These are phyloP conservation scores for Leucosporidium scottii DNA, from an alignment of 768 basidiomycete species.

Conservation along the genomic window DNA sequence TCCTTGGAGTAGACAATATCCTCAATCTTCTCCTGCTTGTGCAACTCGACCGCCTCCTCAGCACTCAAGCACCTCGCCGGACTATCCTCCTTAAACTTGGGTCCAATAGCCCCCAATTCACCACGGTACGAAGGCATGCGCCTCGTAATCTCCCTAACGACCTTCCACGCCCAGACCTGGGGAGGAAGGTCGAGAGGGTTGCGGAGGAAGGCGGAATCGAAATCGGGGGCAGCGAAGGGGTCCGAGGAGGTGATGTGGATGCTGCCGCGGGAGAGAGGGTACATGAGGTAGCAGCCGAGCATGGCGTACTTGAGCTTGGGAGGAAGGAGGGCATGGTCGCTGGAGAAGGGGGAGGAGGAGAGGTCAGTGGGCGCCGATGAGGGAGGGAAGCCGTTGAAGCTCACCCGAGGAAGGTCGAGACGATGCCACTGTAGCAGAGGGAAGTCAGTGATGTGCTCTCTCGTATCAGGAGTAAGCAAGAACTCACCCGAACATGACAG, in stretches of 20 bases:
- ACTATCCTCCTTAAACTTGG: slow-evolving; percentile 23
- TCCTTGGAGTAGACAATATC: slow-evolving; percentile 26
- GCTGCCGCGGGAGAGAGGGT: slow-evolving; percentile 27
- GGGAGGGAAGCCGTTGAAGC: too few relatives aligned
- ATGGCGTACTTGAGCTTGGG: slow-evolving; percentile 46
- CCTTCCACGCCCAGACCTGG: slow-evolving; percentile 6
- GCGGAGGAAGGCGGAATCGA: slow-evolving; percentile 25
- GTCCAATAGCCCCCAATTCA: slow-evolving; percentile 23
- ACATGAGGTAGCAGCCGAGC: slow-evolving; percentile 12
- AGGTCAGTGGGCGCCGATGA: too few relatives aligned
- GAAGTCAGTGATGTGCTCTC: neutral
- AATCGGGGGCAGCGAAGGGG: slow-evolving; percentile 22
- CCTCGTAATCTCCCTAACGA: slow-evolving; percentile 24
- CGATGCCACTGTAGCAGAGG: neutral
- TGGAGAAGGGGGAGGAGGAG: too few relatives aligned
- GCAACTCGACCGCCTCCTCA: too few relatives aligned
- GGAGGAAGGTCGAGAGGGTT: slow-evolving; percentile 28
- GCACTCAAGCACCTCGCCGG: slow-evolving; percentile 2
- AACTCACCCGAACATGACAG: slow-evolving; percentile 58
- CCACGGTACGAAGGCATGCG: slow-evolving; percentile 28
- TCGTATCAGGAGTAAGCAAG: slow-evolving; percentile 58
- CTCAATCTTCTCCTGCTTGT: neutral
- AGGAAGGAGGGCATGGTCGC: slow-evolving; percentile 59
- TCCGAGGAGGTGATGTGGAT: slow-evolving; percentile 31
- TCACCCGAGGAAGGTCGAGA: slow-evolving; percentile 44